Conservation (phyloP, 306 rosid genomes). For the Gastrolobium bilobum region DNA sequence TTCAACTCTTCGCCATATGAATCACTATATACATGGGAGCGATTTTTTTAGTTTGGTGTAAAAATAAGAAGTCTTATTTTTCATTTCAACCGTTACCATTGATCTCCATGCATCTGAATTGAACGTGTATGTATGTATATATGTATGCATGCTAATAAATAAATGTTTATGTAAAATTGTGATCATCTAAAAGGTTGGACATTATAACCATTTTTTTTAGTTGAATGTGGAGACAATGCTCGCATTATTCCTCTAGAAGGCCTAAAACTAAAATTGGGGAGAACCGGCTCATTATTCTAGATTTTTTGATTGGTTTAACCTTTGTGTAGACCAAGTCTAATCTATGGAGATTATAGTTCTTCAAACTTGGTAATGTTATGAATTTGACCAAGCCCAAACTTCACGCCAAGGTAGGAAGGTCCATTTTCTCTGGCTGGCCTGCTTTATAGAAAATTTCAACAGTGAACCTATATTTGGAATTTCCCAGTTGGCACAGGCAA, state of each 20-base stretch:
- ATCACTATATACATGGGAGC: not conserved
- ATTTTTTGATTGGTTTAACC: constrained; percentile 20
- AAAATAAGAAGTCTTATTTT: no score
- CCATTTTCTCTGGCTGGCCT: constrained; percentile 36
- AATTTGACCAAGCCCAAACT: constrained; percentile 38
- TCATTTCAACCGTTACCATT: no score
- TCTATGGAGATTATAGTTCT: constrained; percentile 7
- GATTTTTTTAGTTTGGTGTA: no score
- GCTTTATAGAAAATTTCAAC: constrained; percentile 45
- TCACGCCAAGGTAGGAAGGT: constrained; percentile 34
- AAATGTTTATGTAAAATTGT: constrained; percentile 19
- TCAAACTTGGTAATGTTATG: constrained; percentile 8
- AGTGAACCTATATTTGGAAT: constrained; percentile 44
- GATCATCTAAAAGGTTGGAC: constrained; percentile 33
- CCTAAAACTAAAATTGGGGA: constrained; percentile 2
- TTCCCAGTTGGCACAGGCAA: constrained; percentile 29
- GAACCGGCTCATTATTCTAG: not conserved
- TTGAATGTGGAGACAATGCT: constrained; percentile 27
- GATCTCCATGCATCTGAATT: no score
- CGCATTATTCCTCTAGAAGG: constrained; percentile 22
- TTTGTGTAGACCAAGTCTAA: constrained; percentile 40
- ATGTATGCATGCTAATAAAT: not conserved
- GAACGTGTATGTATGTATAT: no score
- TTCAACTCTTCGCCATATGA: constrained; percentile 9
- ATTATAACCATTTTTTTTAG: not conserved